Evolutionary conservation across 2,329 filamentous ascomycete species (phyloP), one percentile per base, ranked within the genome.

Genomic region (Canariomyces notabilis): DNA sequence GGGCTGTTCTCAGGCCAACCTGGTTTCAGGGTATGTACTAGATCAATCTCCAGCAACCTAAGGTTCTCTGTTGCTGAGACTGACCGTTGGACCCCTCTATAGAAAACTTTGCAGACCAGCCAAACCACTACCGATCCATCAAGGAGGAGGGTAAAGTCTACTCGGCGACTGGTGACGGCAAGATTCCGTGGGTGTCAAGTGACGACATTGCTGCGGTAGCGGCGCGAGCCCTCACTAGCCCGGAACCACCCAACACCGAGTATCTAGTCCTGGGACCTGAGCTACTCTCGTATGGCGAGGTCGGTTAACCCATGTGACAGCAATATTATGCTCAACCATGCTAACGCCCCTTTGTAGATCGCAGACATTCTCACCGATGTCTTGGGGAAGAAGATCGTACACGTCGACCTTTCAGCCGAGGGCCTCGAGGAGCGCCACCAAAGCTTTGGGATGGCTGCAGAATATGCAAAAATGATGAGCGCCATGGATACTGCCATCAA

Each of bases 171-270:
- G 66, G 63, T 2, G 50, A 65, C 6, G 74, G 72, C 18, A 67
- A 63, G 50, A 61, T 75, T n/a, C 70, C 71, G 0, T 75, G 71
- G 57, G 61, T 77, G 5, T 67, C 67, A 12, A 66, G 67, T 5
- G 58, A 66, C 21, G 73, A 76, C 45, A 72, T 77, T 41, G 72
- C 72, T 0, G 65, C 64, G 4, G 67, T 73, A 2, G 72, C 68
- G 1, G 64, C 66, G 46, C 55, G 61, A 34, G 63, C 67, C 1
- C 58, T 76, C 34, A 69, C 64, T 6, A 62, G 66, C 15, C 45
- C 60, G 20, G 57, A 65, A 9, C 50, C 67, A 4, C 66, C 67
- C 12, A 72, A 74, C 48, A 65, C 59, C 0, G 69, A 75, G 23
- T 64, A 61, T 44, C 9, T 66, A 1, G 50, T 71, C 11, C 42